Percentiles rank a stretch among this genome's conserved stretches.
These are phyloP conservation scores for Sinapis alba DNA, from an alignment of 441 rosid species.

Conservation along the genomic window DNA sequence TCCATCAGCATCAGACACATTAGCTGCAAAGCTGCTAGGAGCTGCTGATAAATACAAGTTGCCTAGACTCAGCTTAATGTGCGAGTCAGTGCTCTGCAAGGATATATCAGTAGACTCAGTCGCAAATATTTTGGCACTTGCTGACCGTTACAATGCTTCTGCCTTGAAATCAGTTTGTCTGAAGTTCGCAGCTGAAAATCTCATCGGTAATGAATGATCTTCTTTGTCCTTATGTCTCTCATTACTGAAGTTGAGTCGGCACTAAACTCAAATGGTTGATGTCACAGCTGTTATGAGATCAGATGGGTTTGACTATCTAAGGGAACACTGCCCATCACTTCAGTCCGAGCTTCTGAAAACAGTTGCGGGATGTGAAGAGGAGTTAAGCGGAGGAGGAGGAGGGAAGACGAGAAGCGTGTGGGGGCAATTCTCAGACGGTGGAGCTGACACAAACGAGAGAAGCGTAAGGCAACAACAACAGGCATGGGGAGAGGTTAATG, in stretches of 20 bases:
- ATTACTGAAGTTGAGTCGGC: constrained; percentile 1
- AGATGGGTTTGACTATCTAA: constrained; percentile 57
- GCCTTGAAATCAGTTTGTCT: constrained; percentile 66
- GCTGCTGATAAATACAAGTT: constrained; percentile 67
- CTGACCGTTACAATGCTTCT: constrained; percentile 61
- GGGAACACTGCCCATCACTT: constrained; percentile 53
- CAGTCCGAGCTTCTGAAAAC: constrained; percentile 62
- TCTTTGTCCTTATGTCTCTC: constrained; percentile 6
- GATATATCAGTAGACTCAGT: constrained; percentile 64
- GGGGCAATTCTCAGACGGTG: constrained; percentile 69
- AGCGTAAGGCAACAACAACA: constrained; percentile 58
- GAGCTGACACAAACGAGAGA: constrained; percentile 52
- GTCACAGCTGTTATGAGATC: constrained; percentile 61
- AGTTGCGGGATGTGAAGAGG: constrained; percentile 63
- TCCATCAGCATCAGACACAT: constrained; percentile 49
- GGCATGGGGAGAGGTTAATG: constrained; percentile 60
- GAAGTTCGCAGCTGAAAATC: constrained; percentile 78
- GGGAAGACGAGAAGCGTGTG: constrained; percentile 65
- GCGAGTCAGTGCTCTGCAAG: constrained; percentile 74
- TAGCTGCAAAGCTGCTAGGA: constrained; percentile 62
- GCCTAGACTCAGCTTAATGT: constrained; percentile 69
- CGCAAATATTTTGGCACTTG: constrained; percentile 64
- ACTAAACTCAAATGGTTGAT: constrained; percentile 4
- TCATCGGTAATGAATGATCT: constrained; percentile 50
- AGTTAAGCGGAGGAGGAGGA: constrained; percentile 49